Evolutionary conservation across 73 alveolate genomes (phyloP).

Genomic region (Stentor roeselii): DNA sequence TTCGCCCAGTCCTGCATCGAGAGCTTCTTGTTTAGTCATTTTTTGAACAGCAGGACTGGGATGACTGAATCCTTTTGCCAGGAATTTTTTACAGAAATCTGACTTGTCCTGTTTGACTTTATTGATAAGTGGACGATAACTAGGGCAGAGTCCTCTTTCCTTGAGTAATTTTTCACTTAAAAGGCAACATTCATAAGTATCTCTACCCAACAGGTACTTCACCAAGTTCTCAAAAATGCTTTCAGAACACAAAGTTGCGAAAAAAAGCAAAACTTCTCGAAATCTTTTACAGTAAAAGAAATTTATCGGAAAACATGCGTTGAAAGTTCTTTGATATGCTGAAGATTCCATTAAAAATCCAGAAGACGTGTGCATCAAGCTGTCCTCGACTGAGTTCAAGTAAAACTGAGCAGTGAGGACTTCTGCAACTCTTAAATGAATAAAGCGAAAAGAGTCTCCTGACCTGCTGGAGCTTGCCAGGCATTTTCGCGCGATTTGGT

Average conservation of each 20-base stretch:
- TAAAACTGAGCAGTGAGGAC: conserved; percentile 3
- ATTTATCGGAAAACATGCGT: not conserved
- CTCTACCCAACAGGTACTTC: not conserved
- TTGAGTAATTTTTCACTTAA: not conserved
- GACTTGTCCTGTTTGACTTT: not conserved
- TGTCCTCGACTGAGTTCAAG: conserved; percentile 1
- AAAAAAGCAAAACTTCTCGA: not conserved
- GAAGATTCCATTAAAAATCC: conserved; percentile 24
- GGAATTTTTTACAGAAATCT: not conserved
- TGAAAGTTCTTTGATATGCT: conserved; percentile 12
- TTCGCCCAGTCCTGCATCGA: not conserved
- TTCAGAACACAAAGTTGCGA: not conserved
- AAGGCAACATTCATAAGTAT: not conserved
- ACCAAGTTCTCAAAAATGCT: conserved; percentile 17
- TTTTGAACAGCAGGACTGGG: not conserved
- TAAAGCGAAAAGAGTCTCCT: conserved; percentile 7
- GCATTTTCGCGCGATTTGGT: not conserved
- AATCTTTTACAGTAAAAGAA: not conserved
- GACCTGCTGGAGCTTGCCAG: not conserved
- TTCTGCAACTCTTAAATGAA: not conserved
- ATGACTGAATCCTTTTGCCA: not conserved
- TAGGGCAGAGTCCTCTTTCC: not conserved
- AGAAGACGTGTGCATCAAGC: not conserved
- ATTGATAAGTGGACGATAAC: not conserved
- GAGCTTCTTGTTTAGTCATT: not conserved